Evolutionary conservation across 352 stramenopile genomes (phyloP).

Genomic region (Achlya hypogyna): DNA sequence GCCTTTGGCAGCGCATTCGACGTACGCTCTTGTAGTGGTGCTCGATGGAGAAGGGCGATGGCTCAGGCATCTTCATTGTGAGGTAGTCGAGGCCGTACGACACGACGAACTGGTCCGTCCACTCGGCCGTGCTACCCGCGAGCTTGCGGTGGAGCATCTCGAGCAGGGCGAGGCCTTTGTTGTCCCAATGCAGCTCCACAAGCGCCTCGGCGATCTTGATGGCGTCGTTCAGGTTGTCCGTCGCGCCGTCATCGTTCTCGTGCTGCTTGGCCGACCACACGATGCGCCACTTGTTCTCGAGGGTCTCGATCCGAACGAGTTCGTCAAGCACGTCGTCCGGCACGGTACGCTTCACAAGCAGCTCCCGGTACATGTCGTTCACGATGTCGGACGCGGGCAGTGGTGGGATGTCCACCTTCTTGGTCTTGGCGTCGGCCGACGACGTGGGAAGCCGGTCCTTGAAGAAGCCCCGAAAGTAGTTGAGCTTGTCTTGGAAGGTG

Average conservation of each 20-base stretch:
- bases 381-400: constrained; percentile 51
- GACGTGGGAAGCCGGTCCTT: constrained; percentile 69
- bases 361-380: constrained; percentile 79
- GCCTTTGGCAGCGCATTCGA: background rate
- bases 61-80: constrained; percentile 78
- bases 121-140: constrained; percentile 54
- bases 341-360: constrained; percentile 69
- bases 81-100: constrained; percentile 76
- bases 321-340: constrained; percentile 80
- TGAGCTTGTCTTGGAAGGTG: constrained; percentile 79
- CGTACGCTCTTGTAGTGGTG: constrained; percentile 25
- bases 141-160: constrained; percentile 65
- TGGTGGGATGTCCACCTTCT: constrained; percentile 42
- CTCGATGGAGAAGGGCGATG: constrained; percentile 71
- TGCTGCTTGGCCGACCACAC: constrained; percentile 80
- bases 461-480: constrained; percentile 82
- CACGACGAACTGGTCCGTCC: constrained; percentile 62
- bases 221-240: constrained; percentile 44
- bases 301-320: constrained; percentile 66
- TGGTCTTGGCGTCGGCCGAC: constrained; percentile 48
- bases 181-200: constrained; percentile 77
- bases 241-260: constrained; percentile 57
- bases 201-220: constrained; percentile 62
- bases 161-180: constrained; percentile 63
- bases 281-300: constrained; percentile 82